Base-by-base conservation (phyloP, 192 early-diverging fungal genomes). In the Backusella psychrophila region DNA sequence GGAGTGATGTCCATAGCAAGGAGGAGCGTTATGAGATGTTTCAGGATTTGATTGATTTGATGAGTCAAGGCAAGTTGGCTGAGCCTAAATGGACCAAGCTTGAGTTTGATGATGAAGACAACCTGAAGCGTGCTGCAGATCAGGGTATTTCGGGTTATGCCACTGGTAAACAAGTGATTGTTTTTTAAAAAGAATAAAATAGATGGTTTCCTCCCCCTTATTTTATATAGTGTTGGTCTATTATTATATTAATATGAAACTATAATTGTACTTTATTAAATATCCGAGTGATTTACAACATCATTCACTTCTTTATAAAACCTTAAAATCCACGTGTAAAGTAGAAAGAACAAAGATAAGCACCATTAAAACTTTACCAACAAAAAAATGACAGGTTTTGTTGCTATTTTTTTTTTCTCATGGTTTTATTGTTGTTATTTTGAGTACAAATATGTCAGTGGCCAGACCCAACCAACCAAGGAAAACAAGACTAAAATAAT, bases 1-100 rank as follows among this genome's bases (percentile, higher is more conserved):
- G 97, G 97, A 89, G 91, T 65, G 78, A 90, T n/a, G 33, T 73
- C 7, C 81, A 86, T 65, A 38, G 75, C 4, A 53, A 52, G 35
- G 63, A 78, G 31, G 86, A 87, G 34, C 82, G 88, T 6, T 63
- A 77, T 36, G 70, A 75, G 14, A 92, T 94, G 91, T 72, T 94
- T 26, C 77, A 84, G 35, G 86, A 89, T 38, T 59, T 95, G 6
- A 75, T 89, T 26, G 72, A 78, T 14, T 71, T 90, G 17, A 86
- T 89, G 77, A 75, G 78, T 31, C 41, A 82, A 34, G 87, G 81
- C 33, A 75, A 87, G 67, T 81, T 94, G 17, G 63, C 38, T n/a
- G 85, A 87, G 33, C 67, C 82, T 14, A 65, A 78, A 15, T 84
- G 82, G 74, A 75, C 80, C 5, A 72, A 65, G 42, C 83, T 82